A percentile compares a stretch with the other conserved stretches of the same genome.
Evolutionary conservation across 768 basidiomycete species (phyloP).

Genomic region (Tephrocybe rancida): DNA sequence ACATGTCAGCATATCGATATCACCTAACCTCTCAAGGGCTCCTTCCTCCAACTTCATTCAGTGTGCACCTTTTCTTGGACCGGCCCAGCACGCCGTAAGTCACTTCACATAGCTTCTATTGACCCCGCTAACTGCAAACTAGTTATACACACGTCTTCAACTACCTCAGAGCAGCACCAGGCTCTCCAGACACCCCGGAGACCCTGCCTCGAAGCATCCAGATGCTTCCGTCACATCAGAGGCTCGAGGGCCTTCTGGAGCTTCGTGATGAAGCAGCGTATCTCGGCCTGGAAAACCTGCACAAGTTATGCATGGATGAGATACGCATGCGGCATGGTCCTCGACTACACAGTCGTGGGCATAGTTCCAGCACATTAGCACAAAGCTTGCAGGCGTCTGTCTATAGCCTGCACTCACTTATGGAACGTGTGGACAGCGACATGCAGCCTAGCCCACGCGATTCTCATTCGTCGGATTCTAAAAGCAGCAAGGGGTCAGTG

Average conservation of each 20-base stretch:
- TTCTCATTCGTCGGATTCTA: conserved; percentile 21
- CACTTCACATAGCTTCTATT: neutral
- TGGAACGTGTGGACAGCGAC: conserved; percentile 51
- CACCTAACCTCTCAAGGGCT: conserved; percentile 67
- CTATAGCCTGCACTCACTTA: conserved; percentile 61
- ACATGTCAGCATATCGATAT: conserved; percentile 58
- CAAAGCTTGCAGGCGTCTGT: conserved; percentile 58
- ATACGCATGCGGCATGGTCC: conserved; percentile 52
- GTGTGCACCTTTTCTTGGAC: conserved; percentile 77
- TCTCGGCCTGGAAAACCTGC: conserved; percentile 67
- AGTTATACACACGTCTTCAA: conserved; percentile 74
- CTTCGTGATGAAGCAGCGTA: conserved; percentile 80
- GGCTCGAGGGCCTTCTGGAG: conserved; percentile 69
- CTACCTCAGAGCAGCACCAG: conserved; percentile 65
- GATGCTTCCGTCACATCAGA: conserved; percentile 43
- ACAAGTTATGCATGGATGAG: conserved; percentile 69
- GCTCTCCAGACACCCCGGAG: conserved; percentile 47
- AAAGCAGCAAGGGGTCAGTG: conserved; percentile 15
- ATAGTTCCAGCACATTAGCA: conserved; percentile 33
- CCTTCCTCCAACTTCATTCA: conserved; percentile 44
- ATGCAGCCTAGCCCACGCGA: conserved; percentile 19
- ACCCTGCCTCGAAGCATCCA: conserved; percentile 63
- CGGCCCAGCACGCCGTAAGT: conserved; percentile 80
- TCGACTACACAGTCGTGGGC: conserved; percentile 44
- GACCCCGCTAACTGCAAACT: conserved; percentile 6